These are phyloP conservation scores for Solanum habrochaites DNA, from an alignment of 257 asterid species.

Conservation along the genomic window DNA sequence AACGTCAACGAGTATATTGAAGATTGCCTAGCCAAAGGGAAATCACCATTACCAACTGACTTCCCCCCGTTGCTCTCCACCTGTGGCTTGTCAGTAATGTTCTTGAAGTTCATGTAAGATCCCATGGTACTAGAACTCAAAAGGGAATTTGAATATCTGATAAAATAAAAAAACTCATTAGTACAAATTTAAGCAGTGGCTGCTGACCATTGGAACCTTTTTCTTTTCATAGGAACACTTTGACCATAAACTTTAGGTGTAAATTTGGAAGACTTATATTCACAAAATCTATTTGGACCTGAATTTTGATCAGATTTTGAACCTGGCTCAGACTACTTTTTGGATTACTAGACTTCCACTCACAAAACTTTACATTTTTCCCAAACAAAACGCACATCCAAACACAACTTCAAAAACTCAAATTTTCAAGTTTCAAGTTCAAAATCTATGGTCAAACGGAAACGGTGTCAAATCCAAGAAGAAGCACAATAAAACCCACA, in stretches of 20 bases:
- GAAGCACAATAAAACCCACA: background rate
- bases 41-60: slow-evolving; percentile 24
- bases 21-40: slow-evolving; percentile 59
- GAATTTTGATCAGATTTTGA: background rate
- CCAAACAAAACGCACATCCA: background rate
- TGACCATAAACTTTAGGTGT: background rate
- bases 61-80: slow-evolving; percentile 38
- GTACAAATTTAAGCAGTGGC: background rate
- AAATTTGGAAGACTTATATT: background rate
- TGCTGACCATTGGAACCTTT: background rate
- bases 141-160: slow-evolving; percentile 10
- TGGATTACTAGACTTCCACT: background rate
- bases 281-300: background rate
- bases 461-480: background rate
- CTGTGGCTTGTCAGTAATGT: slow-evolving; percentile 37
- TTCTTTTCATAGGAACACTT: background rate
- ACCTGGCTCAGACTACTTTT: background rate
- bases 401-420: background rate
- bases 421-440: background rate
- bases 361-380: background rate
- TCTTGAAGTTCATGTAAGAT: slow-evolving; percentile 72
- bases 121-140: slow-evolving; percentile 34
- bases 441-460: background rate
- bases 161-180: slow-evolving; percentile 6
- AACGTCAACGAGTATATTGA: slow-evolving; percentile 72